A percentile compares a stretch with the other conserved stretches of the same genome.
Conservation (phyloP, 2,329 filamentous ascomycete species). For the Monosporascus cannonballus region DNA sequence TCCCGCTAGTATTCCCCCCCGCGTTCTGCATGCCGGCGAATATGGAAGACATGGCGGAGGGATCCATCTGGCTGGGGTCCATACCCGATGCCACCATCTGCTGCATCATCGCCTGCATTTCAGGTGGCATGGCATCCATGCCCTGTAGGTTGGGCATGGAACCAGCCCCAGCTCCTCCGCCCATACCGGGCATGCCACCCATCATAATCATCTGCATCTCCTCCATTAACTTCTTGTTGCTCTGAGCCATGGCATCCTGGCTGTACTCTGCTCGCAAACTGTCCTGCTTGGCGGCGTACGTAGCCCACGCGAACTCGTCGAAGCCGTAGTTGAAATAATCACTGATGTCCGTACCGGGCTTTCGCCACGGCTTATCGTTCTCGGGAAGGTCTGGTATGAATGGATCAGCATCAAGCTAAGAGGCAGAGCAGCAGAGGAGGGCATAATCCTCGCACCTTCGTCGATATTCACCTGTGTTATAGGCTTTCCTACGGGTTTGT, state of each 20-base stretch:
- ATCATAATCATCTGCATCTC: slow-evolving; percentile 66
- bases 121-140: slow-evolving; percentile 58
- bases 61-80: slow-evolving; percentile 62
- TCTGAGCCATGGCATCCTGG: slow-evolving; percentile 55
- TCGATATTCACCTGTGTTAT: slow-evolving; percentile 72
- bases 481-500: slow-evolving; percentile 74
- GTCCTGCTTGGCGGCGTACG: slow-evolving; percentile 88
- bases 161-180: slow-evolving; percentile 22
- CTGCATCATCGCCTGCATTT: slow-evolving; percentile 65
- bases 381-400: slow-evolving; percentile 55
- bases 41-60: slow-evolving; percentile 51
- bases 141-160: slow-evolving; percentile 40
- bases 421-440: neutral
- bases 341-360: slow-evolving; percentile 87
- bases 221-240: slow-evolving; percentile 74
- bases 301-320: slow-evolving; percentile 95
- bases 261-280: slow-evolving; percentile 69
- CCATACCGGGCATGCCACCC: slow-evolving; percentile 40
- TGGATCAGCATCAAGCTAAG: slow-evolving; percentile 6
- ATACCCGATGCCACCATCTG: slow-evolving; percentile 62
- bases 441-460: slow-evolving; percentile 37
- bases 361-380: slow-evolving; percentile 90
- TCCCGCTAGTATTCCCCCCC: slow-evolving; percentile 31
- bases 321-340: slow-evolving; percentile 99
- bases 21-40: slow-evolving; percentile 50